Conservation (phyloP, 129 eudicot genomes). For the Flaveria linearis region DNA sequence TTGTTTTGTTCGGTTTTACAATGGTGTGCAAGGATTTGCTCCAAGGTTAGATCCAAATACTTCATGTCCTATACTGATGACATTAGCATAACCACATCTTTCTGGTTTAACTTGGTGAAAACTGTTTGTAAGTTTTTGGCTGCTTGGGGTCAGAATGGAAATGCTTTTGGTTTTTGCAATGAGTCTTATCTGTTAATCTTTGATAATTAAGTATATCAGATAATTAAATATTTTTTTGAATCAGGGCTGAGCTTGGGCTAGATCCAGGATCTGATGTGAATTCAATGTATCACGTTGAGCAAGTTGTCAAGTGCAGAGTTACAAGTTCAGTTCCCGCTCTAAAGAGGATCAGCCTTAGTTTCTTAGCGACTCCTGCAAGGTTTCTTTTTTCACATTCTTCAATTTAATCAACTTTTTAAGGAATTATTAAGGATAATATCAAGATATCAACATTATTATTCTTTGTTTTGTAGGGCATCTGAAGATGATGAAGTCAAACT, state of each 20-base stretch:
- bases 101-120: conserved; percentile 8
- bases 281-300: conserved; percentile 83
- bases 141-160: conserved; percentile 5
- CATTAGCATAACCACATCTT: conserved; percentile 11
- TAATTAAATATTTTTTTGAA: conserved; percentile 26
- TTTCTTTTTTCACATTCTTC: conserved; percentile 24
- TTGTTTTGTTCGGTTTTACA: conserved; percentile 88
- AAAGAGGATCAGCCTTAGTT: conserved; percentile 74
- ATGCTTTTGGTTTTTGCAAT: conserved; percentile 13
- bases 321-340: conserved; percentile 72
- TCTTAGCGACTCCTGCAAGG: conserved; percentile 64
- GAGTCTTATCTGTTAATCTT: neutral
- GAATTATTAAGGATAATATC: conserved; percentile 6
- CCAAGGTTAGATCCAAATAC: conserved; percentile 60
- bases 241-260: conserved; percentile 87
- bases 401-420: neutral
- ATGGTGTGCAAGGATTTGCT: conserved; percentile 93
- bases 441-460: conserved; percentile 6
- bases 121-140: conserved; percentile 11
- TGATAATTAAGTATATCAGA: conserved; percentile 6
- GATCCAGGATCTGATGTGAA: conserved; percentile 71
- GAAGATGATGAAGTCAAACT: conserved; percentile 59
- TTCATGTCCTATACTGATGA: neutral
- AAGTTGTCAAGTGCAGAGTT: conserved; percentile 91
- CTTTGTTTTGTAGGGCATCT: conserved; percentile 42